Evolutionary conservation across 768 basidiomycete species (phyloP).

Genomic region (Serendipita indica): DNA sequence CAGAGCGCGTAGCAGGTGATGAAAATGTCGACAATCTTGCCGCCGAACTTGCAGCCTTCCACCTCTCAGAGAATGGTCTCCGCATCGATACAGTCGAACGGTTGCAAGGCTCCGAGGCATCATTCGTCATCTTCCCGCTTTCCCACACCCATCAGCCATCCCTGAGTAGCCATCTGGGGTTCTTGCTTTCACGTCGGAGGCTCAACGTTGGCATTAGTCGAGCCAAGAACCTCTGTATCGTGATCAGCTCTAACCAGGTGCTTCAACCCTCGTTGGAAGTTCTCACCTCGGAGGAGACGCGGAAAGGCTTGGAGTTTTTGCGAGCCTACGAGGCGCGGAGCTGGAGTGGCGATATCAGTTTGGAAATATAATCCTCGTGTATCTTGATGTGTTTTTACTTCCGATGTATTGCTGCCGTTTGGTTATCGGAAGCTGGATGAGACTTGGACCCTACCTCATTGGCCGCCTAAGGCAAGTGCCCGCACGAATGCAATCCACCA

Average conservation of each 20-base stretch:
- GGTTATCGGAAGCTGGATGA: too few relatives aligned
- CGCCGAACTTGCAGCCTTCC: background rate
- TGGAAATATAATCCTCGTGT: slow-evolving; percentile 4
- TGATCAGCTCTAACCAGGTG: slow-evolving; percentile 32
- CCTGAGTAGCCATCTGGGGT: slow-evolving; percentile 25
- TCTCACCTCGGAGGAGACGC: slow-evolving; percentile 30
- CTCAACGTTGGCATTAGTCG: slow-evolving; percentile 41
- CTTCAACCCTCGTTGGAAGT: slow-evolving; percentile 32
- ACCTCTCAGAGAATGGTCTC: slow-evolving; percentile 23
- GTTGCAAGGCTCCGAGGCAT: slow-evolving; percentile 39
- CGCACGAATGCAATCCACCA: too few relatives aligned
- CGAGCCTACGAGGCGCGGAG: slow-evolving; percentile 34
- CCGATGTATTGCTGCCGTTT: too few relatives aligned
- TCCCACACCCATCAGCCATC: slow-evolving; percentile 28
- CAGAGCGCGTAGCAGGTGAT: slow-evolving; percentile 15
- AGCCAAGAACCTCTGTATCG: slow-evolving; percentile 35
- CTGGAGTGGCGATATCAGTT: slow-evolving; percentile 22
- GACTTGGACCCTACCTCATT: too few relatives aligned
- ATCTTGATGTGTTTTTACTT: background rate
- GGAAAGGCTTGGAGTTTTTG: slow-evolving; percentile 35
- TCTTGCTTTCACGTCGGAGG: slow-evolving; percentile 33
- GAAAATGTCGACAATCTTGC: slow-evolving; percentile 13
- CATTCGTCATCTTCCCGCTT: slow-evolving; percentile 39
- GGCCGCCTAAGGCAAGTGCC: too few relatives aligned
- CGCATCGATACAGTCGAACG: slow-evolving; percentile 34